These are phyloP conservation scores for Eucalyptus regnans DNA, from an alignment of 345 rosid genomes.

Conservation along the genomic window DNA sequence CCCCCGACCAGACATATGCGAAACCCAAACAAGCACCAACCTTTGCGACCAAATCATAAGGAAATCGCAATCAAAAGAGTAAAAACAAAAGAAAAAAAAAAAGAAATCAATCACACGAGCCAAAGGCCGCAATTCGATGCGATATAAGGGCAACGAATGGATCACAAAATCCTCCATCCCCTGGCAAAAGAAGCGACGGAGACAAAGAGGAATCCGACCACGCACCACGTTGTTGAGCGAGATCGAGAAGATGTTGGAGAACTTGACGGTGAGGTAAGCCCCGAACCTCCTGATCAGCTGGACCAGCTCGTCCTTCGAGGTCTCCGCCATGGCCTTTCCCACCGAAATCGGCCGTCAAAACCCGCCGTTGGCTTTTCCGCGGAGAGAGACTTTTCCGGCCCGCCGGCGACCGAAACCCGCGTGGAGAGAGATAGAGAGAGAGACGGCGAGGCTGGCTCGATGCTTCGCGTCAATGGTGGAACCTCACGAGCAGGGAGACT, in stretches of 20 bases:
- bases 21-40: neutral
- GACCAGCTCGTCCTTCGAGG: conserved; percentile 66
- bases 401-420: neutral
- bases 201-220: neutral
- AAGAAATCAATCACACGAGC: neutral
- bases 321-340: conserved; percentile 33
- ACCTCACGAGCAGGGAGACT: neutral
- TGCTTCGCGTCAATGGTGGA: neutral
- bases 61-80: neutral
- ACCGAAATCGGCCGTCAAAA: neutral
- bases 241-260: conserved; percentile 54
- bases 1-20: neutral
- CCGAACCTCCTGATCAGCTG: conserved; percentile 89
- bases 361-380: neutral
- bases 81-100: neutral
- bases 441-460: neutral
- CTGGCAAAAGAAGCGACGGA: neutral
- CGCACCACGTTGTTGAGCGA: conserved; percentile 59
- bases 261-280: conserved; percentile 62
- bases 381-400: neutral
- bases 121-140: neutral
- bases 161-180: neutral
- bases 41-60: neutral
- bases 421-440: neutral
- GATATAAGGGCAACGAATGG: neutral